phyloP scores from a whole-genome alignment of 1,284 basidiomycete genomes.

The Cryptococcus sp. region DNA sequence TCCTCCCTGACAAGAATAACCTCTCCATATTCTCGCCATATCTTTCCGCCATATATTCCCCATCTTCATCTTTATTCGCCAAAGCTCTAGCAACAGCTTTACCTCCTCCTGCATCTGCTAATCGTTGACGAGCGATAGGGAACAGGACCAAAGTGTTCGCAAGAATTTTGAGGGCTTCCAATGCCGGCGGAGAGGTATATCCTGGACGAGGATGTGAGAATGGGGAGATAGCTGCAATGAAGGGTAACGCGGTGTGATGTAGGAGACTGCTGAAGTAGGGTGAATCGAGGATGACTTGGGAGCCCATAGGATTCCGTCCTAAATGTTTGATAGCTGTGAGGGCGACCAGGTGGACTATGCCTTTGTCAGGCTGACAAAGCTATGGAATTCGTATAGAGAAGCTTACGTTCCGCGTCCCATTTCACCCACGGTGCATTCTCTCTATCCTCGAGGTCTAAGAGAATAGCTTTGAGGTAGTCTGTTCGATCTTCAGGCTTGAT shows the following conservation, averaged over 20 bases:
- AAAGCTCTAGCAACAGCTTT: slow-evolving; percentile 28
- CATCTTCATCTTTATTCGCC: slow-evolving; percentile 11
- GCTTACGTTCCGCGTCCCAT: slow-evolving; percentile 31
- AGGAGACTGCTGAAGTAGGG: slow-evolving; percentile 23
- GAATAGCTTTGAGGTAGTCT: slow-evolving; percentile 54
- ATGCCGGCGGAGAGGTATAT: slow-evolving; percentile 7
- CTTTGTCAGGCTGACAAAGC: not conserved
- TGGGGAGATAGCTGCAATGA: slow-evolving; percentile 3
- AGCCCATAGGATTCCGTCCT: slow-evolving; percentile 65
- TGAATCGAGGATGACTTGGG: slow-evolving; percentile 56
- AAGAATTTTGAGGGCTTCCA: slow-evolving; percentile 32
- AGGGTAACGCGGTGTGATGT: slow-evolving; percentile 30
- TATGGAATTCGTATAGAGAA: not conserved
- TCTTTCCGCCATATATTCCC: slow-evolving; percentile 2
- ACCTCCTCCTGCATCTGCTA: slow-evolving; percentile 21
- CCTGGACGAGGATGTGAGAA: slow-evolving; percentile 3
- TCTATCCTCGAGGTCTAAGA: slow-evolving; percentile 57
- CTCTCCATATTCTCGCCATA: slow-evolving; percentile 18
- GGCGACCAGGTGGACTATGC: slow-evolving; percentile 47
- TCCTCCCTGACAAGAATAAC: slow-evolving; percentile 37
- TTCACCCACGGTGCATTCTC: slow-evolving; percentile 48
- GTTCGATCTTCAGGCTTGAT: slow-evolving; percentile 47
- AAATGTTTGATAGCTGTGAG: slow-evolving; percentile 69
- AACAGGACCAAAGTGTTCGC: slow-evolving; percentile 38
- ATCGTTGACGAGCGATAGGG: slow-evolving; percentile 17